Conservation (phyloP, 129 eudicot species). For the sunflower (Helianthus annuus) region HanXRQr2.0-SUNRISE NC_035449.2:192128641-192129140, state of each 20-base stretch:
- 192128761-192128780: slow-evolving; percentile 36
- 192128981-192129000: slow-evolving; percentile 57
- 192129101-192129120: slow-evolving; percentile 51
- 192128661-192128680: no score
- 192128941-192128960: slow-evolving; percentile 55
- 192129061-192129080: slow-evolving; percentile 62
- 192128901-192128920: slow-evolving; percentile 69
- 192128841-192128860: slow-evolving; percentile 63
- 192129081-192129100: slow-evolving; percentile 80
- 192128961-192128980: slow-evolving; percentile 33
- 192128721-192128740: slow-evolving; percentile 92
- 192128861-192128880: slow-evolving; percentile 46
- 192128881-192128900: slow-evolving; percentile 48
- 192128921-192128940: slow-evolving; percentile 63
- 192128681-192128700: no score
- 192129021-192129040: slow-evolving; percentile 67
- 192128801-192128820: slow-evolving; percentile 44
- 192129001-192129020: slow-evolving; percentile 57
- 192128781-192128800: slow-evolving; percentile 35
- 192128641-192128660: no score
- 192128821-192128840: slow-evolving; percentile 51
- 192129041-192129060: slow-evolving; percentile 85
- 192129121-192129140: slow-evolving; percentile 26
- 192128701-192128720: background rate
- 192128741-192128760: slow-evolving; percentile 71